Evolutionary conservation across 805 yeast species (phyloP), one percentile per base, ranked within the genome.

Genomic region (Starmerella riodocensis): DNA sequence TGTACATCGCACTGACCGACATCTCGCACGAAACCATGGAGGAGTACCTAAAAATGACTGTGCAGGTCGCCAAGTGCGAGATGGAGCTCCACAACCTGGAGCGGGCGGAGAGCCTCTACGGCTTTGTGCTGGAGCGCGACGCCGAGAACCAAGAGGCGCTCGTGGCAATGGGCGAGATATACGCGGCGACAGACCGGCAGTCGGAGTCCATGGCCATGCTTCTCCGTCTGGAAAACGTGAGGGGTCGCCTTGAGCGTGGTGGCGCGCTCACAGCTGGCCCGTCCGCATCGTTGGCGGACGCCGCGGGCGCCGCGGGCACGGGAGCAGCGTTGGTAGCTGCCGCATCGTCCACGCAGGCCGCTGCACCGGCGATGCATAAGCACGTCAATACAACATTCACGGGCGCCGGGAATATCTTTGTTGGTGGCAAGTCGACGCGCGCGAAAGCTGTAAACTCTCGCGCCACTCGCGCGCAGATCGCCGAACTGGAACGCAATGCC

Each of bases 161-260:
- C 50, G 66, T 86, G 22, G 77, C 81, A 0, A 63, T 91, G 20
- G 93, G 91, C 0, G 97, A 91, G 59, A 73, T 84, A 1, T 71
- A 76, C 43, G 82, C 77, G 22, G 54, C 58, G 1, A 53, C 55
- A 2, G 56, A 55, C 22, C 50, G 58, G 6, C 45, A 45, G 5
- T 52, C 46, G 3, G 56, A 52, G 13, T 63, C 64, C 6, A 52
- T 53, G 23, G 14, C 12, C 13, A 40, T 42, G 14, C 32, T 47
- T 13, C 21, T n/a, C 6, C 37, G 18, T 18, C 39, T 47, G 11
- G 42, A 42, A 22, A 37, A 29, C 9, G 36, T 46, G 22, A 32
- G 51, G 6, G 28, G 19, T 6, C 18, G 16, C 3, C 11, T 20
- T 4, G 18, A 21, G 26, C 34, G 11, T 13, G 16, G 12, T 12